Base-by-base conservation (phyloP, 2,329 filamentous ascomycete genomes). In the Aspergillus sp. region DNA sequence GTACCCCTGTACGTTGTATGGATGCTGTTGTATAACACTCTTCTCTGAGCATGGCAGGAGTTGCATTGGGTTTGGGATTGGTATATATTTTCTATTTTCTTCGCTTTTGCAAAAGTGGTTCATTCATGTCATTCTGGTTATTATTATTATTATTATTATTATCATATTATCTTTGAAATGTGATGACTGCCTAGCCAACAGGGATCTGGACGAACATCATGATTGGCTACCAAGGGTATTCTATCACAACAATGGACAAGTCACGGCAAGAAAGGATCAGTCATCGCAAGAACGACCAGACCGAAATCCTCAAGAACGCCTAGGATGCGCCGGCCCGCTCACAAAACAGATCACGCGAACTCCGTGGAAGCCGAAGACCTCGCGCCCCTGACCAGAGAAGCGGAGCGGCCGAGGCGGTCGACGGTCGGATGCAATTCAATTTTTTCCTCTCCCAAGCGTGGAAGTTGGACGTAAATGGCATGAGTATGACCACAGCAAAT, bases 41-140 rank as follows among this genome's bases (percentile, higher is more conserved):
- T 67, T 54, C 65, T 68, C 61, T 65, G 58, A 56, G 61, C 62
- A 67, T 64, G 45, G 51, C 53, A 13, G 67, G 65, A 60, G 64
- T 67, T 68, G 44, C 20, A 54, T 56, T 51, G 49, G 38, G 36
- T 46, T 54, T 40, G 14, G 40, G 45, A 47, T 35, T 38, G 45
- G 40, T 42, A 16, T 40, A 38, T 43, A 46, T 33, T 36, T 26
- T 51, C 17, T 8, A 51, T 38, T 11, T 59, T 51, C 4, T 20
- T 22, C 19, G 14, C 35, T 11, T 17, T 42, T 8, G 19, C 19
- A n/a, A 20, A 42, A 42, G 17, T 19, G 26, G 9, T 30, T 30
- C 26, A 30, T 30, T 30, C 26, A 30, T 30, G 26, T 30, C 26
- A 30, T 30, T 30, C 8, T 30, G 6, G 26, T 30, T 11, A 30